Evolutionary conservation across 2,329 filamentous ascomycete species (phyloP).

Genomic region (Penicillium sp.): DNA sequence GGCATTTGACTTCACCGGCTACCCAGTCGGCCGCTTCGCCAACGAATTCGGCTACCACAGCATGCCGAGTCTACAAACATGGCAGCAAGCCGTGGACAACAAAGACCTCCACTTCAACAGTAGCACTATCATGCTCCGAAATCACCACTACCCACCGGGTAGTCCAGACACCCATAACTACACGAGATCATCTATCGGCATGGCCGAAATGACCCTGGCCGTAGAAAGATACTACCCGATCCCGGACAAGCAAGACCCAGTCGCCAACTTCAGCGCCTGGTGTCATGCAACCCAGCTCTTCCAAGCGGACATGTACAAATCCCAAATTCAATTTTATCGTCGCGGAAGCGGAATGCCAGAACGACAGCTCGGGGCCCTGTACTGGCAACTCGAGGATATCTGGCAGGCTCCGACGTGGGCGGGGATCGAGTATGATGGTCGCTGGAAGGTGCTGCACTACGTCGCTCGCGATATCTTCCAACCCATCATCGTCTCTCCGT

Average conservation of each 20-base stretch:
- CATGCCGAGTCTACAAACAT: constrained; percentile 60
- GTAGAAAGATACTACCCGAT: constrained; percentile 57
- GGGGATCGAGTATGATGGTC: constrained; percentile 60
- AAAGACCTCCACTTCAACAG: constrained; percentile 59
- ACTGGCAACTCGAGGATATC: constrained; percentile 66
- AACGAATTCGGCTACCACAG: constrained; percentile 65
- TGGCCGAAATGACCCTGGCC: constrained; percentile 58
- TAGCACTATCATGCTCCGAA: constrained; percentile 54
- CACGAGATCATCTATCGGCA: constrained; percentile 32
- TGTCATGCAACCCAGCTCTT: constrained; percentile 62
- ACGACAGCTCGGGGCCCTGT: constrained; percentile 58
- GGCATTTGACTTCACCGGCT: constrained; percentile 55
- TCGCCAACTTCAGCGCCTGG: constrained; percentile 62
- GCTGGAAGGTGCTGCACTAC: constrained; percentile 64
- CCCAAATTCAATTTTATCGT: constrained; percentile 61
- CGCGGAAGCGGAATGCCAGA: constrained; percentile 57
- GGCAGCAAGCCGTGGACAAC: constrained; percentile 53
- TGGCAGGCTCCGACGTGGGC: constrained; percentile 66
- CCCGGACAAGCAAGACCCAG: constrained; percentile 52
- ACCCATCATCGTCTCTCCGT: constrained; percentile 58
- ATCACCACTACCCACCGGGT: constrained; percentile 58
- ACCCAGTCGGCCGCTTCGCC: constrained; percentile 59
- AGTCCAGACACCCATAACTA: constrained; percentile 50
- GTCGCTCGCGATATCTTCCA: constrained; percentile 57
- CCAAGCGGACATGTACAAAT: constrained; percentile 62